Conservation (phyloP, 2,329 filamentous ascomycete species). For the Microsporum ferrugineum region DNA sequence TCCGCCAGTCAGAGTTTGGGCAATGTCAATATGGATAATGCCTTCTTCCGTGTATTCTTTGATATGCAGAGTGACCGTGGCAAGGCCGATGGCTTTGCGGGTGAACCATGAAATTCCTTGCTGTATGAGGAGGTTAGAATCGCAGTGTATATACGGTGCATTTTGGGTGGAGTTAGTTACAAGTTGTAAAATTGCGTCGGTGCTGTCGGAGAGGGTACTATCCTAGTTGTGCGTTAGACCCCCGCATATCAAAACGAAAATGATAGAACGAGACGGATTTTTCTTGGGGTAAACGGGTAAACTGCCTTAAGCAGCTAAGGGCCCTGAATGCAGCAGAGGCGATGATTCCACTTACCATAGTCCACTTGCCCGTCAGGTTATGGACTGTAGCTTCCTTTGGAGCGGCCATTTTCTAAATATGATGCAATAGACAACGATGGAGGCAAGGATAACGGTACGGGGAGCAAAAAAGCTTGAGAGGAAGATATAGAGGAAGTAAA, state of each 20-base stretch:
- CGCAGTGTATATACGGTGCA: not conserved
- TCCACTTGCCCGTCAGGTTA: conserved; percentile 58
- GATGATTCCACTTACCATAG: conserved; percentile 45
- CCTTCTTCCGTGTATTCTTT: conserved; percentile 42
- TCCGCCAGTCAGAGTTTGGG: conserved; percentile 59
- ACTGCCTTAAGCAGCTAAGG: not conserved
- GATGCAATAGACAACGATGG: conserved; percentile 11
- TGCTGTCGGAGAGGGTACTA: conserved; percentile 57
- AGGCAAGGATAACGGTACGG: not conserved
- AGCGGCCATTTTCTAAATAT: conserved; percentile 50
- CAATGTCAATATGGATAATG: conserved; percentile 56
- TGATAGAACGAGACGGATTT: not conserved
- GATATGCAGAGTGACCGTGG: conserved; percentile 56
- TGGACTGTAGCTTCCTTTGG: conserved; percentile 54
- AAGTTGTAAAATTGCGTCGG: conserved; percentile 57
- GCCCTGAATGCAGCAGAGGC: not conserved
- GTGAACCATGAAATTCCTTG: conserved; percentile 62
- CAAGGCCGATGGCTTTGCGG: conserved; percentile 59
- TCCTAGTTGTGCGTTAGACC: conserved; percentile 44
- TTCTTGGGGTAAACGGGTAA: not conserved
- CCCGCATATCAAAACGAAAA: not conserved
- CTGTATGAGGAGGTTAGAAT: conserved; percentile 15
- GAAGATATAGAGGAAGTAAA: not conserved
- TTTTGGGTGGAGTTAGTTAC: conserved; percentile 20
- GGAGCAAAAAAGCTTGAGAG: not conserved